Base-by-base conservation (phyloP, 257 asterid species). In the Henckelia pumila region DNA sequence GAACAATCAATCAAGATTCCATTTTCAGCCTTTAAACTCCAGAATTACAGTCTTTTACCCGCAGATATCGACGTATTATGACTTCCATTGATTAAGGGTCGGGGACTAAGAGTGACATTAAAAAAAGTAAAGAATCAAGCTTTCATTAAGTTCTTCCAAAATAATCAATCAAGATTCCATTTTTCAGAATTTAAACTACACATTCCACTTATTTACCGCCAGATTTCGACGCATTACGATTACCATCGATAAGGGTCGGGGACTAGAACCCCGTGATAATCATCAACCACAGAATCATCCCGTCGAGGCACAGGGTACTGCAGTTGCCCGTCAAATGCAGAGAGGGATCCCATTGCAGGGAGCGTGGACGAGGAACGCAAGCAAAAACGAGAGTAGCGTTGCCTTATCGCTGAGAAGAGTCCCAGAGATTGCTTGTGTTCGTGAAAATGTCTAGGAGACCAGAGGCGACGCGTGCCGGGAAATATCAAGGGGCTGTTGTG, bases 181-280 rank as follows among this genome's bases (percentile, higher is more conserved):
- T 55, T 63, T 33, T 10, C 47, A 35, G 0, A 35, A 35, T 35
- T 35, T 35, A 8, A 35, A 35, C 47, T 35, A 35, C 47, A 35
- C 47, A 35, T 35, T 10, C 47, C 16, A 35, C 47, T 10, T 8
- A 35, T 35, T 35, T 35, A 35, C 47, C 47, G 14, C 47, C 16
- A 35, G 47, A 35, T 35, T 35, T 35, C 47, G 3, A 10, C 13
- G 47, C 3, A 35, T 35, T 9, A 8, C 23, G 13, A 5, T 56
- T 80, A 89, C 96, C 96, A 89, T 79, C 93, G 81, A 68, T 89
- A 89, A 64, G 95, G 96, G 63, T 89, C 96, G 16, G 82, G 70
- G 49, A 89, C 73, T 52, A 21, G 5, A 6, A 81, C 81, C 2
- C 91, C 95, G 20, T 89, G 95, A 75, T 89, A 89, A 29, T 78